Conservation (phyloP, 208 protist species). For the Crithidia expoeki region DNA sequence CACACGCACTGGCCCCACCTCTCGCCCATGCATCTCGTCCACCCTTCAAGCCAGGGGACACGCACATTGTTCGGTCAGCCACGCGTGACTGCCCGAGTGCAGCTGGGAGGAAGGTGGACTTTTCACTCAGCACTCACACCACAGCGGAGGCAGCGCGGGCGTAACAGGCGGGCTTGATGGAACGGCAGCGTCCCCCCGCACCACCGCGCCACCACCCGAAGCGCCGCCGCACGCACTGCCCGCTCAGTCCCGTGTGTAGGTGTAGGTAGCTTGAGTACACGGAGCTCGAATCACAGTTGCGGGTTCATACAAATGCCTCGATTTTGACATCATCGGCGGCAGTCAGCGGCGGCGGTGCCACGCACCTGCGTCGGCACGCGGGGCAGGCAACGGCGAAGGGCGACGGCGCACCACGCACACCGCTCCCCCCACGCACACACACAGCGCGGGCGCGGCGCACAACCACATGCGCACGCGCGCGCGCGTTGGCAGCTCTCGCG, state of each 20-base stretch:
- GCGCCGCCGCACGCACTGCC: neutral
- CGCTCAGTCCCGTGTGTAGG: conserved; percentile 48
- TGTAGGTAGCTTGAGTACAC: conserved; percentile 58
- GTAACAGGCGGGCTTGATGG: no score
- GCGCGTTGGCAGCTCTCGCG: conserved; percentile 24
- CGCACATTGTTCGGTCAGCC: neutral
- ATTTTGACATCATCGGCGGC: conserved; percentile 18
- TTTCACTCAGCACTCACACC: neutral
- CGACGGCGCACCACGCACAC: no score
- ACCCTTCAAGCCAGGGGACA: neutral
- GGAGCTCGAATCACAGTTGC: conserved; percentile 54
- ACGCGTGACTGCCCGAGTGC: neutral
- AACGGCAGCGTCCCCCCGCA: no score
- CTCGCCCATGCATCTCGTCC: neutral
- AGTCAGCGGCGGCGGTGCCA: neutral
- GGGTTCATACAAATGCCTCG: conserved; percentile 70
- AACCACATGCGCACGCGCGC: no score
- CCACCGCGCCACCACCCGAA: no score
- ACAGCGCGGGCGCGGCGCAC: no score
- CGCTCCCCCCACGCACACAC: conserved; percentile 10
- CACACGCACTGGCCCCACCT: neutral
- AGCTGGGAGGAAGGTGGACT: neutral
- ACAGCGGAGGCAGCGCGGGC: neutral
- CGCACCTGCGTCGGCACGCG: no score
- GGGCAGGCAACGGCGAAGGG: no score